Evolutionary conservation across 192 early-diverging fungal species (phyloP).

Genomic region (Coemansia nantahalensis): DNA sequence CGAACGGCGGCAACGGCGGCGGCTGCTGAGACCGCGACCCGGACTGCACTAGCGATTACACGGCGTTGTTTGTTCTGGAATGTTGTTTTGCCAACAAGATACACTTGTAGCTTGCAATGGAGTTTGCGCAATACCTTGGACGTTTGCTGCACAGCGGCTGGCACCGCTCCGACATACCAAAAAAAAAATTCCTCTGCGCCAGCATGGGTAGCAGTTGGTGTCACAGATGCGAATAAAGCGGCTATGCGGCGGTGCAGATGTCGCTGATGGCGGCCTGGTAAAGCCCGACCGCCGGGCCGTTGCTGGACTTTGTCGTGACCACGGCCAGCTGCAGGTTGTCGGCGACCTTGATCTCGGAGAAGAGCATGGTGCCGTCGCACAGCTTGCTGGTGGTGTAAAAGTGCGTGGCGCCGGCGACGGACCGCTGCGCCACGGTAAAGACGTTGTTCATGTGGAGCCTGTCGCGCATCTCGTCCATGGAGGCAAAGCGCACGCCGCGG

Average conservation of each 20-base stretch:
- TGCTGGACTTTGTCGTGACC: slow-evolving; percentile 43
- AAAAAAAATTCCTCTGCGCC: too few relatives aligned
- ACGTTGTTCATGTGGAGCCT: slow-evolving; percentile 60
- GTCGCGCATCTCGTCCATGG: slow-evolving; percentile 53
- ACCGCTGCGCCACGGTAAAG: slow-evolving; percentile 64
- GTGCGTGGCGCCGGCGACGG: slow-evolving; percentile 55
- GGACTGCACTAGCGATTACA: background rate
- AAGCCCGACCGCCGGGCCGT: slow-evolving; percentile 28
- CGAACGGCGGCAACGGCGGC: too few relatives aligned
- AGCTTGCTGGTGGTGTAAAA: slow-evolving; percentile 62
- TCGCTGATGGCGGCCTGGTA: slow-evolving; percentile 53
- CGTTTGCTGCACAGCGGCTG: too few relatives aligned
- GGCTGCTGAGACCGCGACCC: background rate
- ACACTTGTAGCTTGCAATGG: too few relatives aligned
- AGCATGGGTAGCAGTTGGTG: too few relatives aligned
- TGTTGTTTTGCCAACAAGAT: too few relatives aligned
- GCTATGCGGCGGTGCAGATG: slow-evolving; percentile 47
- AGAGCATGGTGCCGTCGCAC: slow-evolving; percentile 57
- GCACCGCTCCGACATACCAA: too few relatives aligned
- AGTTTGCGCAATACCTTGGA: too few relatives aligned
- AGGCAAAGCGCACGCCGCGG: slow-evolving; percentile 30
- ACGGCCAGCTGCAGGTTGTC: slow-evolving; percentile 37
- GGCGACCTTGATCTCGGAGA: slow-evolving; percentile 64
- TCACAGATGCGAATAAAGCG: too few relatives aligned
- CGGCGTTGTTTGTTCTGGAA: too few relatives aligned